phyloP scores from a whole-genome alignment of 2,329 filamentous ascomycete species.

The Trichophyton equinum region DNA sequence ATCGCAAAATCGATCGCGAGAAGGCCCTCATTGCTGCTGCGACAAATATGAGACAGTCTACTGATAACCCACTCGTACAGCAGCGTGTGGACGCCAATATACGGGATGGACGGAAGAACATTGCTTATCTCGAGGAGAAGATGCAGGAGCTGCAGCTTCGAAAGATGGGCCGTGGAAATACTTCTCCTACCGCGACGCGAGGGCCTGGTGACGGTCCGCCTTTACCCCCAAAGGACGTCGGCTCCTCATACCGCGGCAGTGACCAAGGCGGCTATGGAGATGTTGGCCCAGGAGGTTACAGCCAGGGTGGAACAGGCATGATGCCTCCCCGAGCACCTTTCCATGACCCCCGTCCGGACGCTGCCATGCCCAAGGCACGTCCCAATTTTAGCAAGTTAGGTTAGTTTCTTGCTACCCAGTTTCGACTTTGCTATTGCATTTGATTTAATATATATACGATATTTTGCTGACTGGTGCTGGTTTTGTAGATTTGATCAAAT shows the following conservation, averaged over 20 bases:
- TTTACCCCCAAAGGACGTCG: constrained; percentile 62
- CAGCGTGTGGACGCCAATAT: constrained; percentile 88
- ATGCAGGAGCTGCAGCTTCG: constrained; percentile 79
- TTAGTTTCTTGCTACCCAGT: constrained; percentile 33
- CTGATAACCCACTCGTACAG: constrained; percentile 81
- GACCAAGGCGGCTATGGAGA: constrained; percentile 54
- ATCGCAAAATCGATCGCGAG: constrained; percentile 95
- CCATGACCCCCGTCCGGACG: constrained; percentile 56
- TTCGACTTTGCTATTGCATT: no score
- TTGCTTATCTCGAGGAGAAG: constrained; percentile 90
- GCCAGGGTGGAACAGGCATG: constrained; percentile 52
- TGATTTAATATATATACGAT: no score
- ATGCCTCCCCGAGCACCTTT: constrained; percentile 75
- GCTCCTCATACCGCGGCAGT: constrained; percentile 38
- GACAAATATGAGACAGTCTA: constrained; percentile 89
- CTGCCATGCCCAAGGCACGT: constrained; percentile 57
- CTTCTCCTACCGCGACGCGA: constrained; percentile 37
- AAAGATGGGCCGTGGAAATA: constrained; percentile 46
- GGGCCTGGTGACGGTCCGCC: constrained; percentile 28
- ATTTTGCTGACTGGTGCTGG: constrained; percentile 15
- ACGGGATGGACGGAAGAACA: constrained; percentile 81
- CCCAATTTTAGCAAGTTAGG: constrained; percentile 95
- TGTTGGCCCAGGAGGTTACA: constrained; percentile 40
- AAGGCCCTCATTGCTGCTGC: constrained; percentile 89
- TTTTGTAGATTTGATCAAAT: constrained; percentile 85